A percentile compares a stretch with the other conserved stretches of the same genome.
Conservation (phyloP, 257 asterid genomes). For the Coffea eugenioides region DNA sequence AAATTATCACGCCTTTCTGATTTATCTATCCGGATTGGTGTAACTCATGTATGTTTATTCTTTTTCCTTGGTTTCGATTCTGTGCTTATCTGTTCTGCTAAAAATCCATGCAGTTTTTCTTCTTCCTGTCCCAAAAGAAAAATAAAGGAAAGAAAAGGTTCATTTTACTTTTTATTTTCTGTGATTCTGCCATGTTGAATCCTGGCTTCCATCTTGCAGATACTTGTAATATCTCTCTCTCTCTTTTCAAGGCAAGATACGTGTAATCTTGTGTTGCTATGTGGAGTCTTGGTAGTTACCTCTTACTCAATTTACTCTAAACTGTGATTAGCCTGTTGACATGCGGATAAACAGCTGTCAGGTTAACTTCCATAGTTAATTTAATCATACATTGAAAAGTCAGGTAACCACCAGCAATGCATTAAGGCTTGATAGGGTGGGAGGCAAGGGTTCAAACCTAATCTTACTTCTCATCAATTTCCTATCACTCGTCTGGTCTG, state of each 20-base stretch:
- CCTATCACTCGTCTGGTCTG: too few species aligned
- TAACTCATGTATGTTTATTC: constrained; percentile 52
- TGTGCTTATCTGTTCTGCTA: not conserved
- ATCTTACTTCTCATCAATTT: too few species aligned
- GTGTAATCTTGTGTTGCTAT: not conserved
- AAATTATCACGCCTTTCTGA: constrained; percentile 52
- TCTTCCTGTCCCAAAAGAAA: not conserved
- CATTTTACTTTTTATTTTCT: not conserved
- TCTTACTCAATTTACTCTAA: not conserved
- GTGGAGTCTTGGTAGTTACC: not conserved
- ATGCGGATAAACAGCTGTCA: not conserved
- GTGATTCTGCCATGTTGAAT: not conserved
- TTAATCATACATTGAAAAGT: too few species aligned
- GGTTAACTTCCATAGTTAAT: too few species aligned
- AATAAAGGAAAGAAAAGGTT: not conserved
- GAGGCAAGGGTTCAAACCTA: too few species aligned
- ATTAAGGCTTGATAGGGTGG: too few species aligned
- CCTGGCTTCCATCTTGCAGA: not conserved
- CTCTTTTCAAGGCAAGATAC: too few species aligned
- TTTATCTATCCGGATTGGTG: constrained; percentile 39
- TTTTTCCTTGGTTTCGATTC: constrained; percentile 7
- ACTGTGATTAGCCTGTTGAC: not conserved
- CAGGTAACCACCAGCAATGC: too few species aligned
- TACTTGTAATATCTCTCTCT: not conserved
- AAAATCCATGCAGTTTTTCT: not conserved